Evolutionary conservation across 1,284 basidiomycete genomes (phyloP), one percentile per base, ranked within the genome.

Genomic region (Sanghuangporus sanghuang): DNA sequence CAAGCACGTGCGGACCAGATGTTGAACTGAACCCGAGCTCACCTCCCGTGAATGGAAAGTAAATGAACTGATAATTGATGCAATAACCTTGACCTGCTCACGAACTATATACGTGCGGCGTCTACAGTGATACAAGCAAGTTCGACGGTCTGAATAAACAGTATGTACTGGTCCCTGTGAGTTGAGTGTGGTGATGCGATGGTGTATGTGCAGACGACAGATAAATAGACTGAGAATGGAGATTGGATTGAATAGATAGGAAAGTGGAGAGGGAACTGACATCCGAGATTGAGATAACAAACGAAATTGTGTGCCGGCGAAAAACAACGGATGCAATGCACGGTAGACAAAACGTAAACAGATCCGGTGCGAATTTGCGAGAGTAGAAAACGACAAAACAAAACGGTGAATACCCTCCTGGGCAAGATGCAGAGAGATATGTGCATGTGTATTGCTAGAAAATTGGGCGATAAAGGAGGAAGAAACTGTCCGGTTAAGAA

Each of bases 71-170:
- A 59, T 35, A 32, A 58, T 35, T 54, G 59, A n/a, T 54, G 27
- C 27, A 42, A 27, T 11, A 11, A 6, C 23, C 9, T 4, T 23
- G 6, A 23, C 49, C 49, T 52, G 49, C 53, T 27, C 50, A 54
- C 27, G 53, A 38, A 54, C 36, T 54, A 18, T 18, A 44, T 2
- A 5, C 42, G 18, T n/a, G 39, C 14, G 53, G 32, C 38, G 40
- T 60, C 63, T 64, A 64, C 63, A 64, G 59, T 35, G 63, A 38
- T 64, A 64, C 63, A 64, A 58, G 35, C 16, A 53, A 14, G 21
- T 42, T 39, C n/a, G 18, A 60, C 18, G 46, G 2, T 42, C 11
- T 11, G 38, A 53, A 40, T 14, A 12, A 46, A 63, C 46, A 21
- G 3, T 58, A 63, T 59, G 56, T 58, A 63, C 62, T 53, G 57